phyloP scores from a whole-genome alignment of 768 basidiomycete species.

The Mycena vitilis region DNA sequence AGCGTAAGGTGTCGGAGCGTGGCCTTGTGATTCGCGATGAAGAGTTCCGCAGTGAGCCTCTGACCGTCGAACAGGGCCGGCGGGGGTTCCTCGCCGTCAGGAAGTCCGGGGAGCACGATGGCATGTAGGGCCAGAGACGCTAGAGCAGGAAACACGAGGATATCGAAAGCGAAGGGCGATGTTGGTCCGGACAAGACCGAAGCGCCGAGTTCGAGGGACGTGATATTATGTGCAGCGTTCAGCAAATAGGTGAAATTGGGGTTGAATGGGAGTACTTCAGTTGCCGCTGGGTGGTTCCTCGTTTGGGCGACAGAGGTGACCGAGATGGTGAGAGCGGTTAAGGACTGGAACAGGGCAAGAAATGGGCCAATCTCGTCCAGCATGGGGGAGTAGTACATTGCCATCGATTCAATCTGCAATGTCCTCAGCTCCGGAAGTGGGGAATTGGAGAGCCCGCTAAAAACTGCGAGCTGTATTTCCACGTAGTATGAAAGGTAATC shows the following conservation, averaged over 20 bases:
- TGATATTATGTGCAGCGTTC: conserved; percentile 5
- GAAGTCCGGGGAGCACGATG: conserved; percentile 14
- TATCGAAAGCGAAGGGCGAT: conserved; percentile 8
- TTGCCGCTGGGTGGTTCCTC: not conserved
- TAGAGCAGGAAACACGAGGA: conserved; percentile 2
- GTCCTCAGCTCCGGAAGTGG: conserved; percentile 16
- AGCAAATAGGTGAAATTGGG: conserved; percentile 3
- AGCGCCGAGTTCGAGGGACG: conserved; percentile 22
- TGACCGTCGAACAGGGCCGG: not conserved
- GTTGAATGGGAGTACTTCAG: conserved; percentile 2
- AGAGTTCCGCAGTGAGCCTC: conserved; percentile 8
- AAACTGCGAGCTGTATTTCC: conserved; percentile 14
- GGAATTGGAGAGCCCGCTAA: not conserved
- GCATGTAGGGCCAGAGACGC: conserved; percentile 1
- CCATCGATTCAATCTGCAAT: conserved; percentile 14
- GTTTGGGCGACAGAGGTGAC: conserved; percentile 10
- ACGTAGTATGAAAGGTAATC: conserved; percentile 18
- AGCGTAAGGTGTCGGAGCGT: conserved; percentile 20
- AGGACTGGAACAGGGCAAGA: conserved; percentile 17
- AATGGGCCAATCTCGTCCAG: not conserved
- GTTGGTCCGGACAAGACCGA: not conserved
- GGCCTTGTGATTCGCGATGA: conserved; percentile 15
- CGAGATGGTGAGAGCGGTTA: conserved; percentile 17
- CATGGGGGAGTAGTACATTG: conserved; percentile 4
- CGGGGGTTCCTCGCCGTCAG: conserved; percentile 9